Percentiles rank a stretch among this genome's conserved stretches.
Conservation (phyloP, 2,329 filamentous ascomycete genomes). For the Trichoderma aggressivum region DNA sequence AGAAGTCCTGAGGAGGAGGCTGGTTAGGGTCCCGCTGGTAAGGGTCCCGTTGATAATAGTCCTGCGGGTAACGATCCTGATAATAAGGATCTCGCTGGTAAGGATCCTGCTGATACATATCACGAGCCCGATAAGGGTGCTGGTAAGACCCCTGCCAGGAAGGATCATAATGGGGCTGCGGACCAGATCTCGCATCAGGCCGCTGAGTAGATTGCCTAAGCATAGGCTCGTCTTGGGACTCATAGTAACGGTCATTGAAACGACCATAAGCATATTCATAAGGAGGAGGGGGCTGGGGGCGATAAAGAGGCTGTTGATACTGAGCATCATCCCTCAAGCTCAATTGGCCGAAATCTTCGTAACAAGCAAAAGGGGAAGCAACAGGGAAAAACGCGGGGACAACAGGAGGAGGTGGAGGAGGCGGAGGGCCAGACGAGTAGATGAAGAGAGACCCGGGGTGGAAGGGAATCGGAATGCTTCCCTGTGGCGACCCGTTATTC, state of each 20-base stretch:
- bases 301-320: background rate
- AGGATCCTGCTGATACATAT: background rate
- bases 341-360: background rate
- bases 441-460: background rate
- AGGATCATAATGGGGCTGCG: background rate
- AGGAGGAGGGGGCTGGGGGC: background rate
- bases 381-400: background rate
- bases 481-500: background rate
- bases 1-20: background rate
- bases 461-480: background rate
- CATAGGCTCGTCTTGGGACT: background rate
- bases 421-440: background rate
- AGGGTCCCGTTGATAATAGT: background rate
- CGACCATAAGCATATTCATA: background rate
- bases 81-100: background rate
- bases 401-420: background rate
- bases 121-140: background rate
- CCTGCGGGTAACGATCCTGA: background rate
- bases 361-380: background rate
- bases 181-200: background rate
- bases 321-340: background rate
- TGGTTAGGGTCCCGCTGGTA: background rate
- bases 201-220: background rate
- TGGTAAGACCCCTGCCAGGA: background rate
- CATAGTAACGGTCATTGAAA: background rate